Evolutionary conservation across 768 basidiomycete species (phyloP).

Genomic region (Termitomyces sp.): DNA sequence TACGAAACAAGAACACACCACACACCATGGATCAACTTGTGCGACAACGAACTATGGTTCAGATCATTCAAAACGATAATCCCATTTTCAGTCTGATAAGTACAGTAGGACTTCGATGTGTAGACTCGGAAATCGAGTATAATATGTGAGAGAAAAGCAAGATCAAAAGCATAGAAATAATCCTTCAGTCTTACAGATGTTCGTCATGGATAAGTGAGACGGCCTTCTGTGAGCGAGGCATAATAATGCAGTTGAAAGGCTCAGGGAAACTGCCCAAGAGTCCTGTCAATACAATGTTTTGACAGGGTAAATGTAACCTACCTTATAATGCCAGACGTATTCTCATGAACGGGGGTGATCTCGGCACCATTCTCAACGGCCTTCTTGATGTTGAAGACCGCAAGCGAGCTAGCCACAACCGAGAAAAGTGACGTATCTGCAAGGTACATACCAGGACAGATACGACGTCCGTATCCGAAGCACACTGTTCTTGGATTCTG

Average conservation of each 20-base stretch:
- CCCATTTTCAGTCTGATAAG: too few species aligned
- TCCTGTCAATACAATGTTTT: neutral
- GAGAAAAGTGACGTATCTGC: slow-evolving; percentile 50
- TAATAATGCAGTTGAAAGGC: slow-evolving; percentile 31
- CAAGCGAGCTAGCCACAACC: slow-evolving; percentile 39
- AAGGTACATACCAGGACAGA: slow-evolving; percentile 47
- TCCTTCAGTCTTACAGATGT: neutral
- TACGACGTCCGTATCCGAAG: slow-evolving; percentile 47
- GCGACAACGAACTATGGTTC: neutral
- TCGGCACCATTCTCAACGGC: slow-evolving; percentile 41
- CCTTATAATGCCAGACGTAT: slow-evolving; percentile 44
- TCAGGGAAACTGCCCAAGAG: slow-evolving; percentile 24
- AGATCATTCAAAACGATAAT: neutral
- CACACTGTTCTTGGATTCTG: slow-evolving; percentile 36
- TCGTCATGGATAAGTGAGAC: slow-evolving; percentile 23
- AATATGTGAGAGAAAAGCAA: neutral
- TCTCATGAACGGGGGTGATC: slow-evolving; percentile 40
- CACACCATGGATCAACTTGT: too few species aligned
- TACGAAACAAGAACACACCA: too few species aligned
- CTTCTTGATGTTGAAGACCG: slow-evolving; percentile 46
- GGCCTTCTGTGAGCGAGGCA: slow-evolving; percentile 27
- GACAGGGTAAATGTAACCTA: slow-evolving; percentile 17
- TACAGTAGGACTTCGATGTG: too few species aligned
- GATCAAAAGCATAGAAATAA: neutral
- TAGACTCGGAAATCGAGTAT: too few species aligned